Evolutionary conservation across 2,329 filamentous ascomycete genomes (phyloP).

Genomic region (Fusarium humuli): DNA sequence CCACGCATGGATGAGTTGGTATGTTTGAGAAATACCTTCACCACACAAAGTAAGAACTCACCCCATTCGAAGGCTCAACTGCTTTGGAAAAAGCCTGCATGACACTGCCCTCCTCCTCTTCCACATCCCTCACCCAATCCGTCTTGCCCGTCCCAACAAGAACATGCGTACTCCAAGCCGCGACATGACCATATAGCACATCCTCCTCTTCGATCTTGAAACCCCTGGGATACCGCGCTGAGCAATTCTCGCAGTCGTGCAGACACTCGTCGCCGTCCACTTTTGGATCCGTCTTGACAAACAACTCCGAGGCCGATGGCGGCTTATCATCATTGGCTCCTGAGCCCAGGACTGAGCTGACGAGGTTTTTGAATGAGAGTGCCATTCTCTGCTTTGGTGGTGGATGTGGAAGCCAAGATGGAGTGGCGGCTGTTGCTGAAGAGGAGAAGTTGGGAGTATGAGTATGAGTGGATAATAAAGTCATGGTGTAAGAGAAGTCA

Average conservation of each 20-base stretch:
- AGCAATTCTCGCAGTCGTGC: conserved; percentile 86
- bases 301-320: conserved; percentile 64
- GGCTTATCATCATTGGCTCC: conserved; percentile 35
- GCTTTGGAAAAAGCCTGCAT: conserved; percentile 78
- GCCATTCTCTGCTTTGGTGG: conserved; percentile 58
- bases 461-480: conserved; percentile 15
- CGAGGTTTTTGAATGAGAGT: conserved; percentile 51
- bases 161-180: conserved; percentile 89
- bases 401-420: conserved; percentile 44
- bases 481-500: conserved; percentile 27
- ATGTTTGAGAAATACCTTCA: not conserved
- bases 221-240: conserved; percentile 76
- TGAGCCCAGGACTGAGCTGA: conserved; percentile 48
- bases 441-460: conserved; percentile 2
- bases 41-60: conserved; percentile 55
- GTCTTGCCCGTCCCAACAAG: conserved; percentile 95
- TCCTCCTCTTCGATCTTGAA: conserved; percentile 83
- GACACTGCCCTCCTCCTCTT: conserved; percentile 85
- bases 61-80: conserved; percentile 73
- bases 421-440: conserved; percentile 28
- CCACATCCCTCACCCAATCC: conserved; percentile 92
- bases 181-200: conserved; percentile 84
- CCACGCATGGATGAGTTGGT: not conserved
- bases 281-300: conserved; percentile 78
- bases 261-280: conserved; percentile 90